Evolutionary conservation across 148 eudicot genomes (phyloP).

Genomic region (Rhododendron kiyosumense): DNA sequence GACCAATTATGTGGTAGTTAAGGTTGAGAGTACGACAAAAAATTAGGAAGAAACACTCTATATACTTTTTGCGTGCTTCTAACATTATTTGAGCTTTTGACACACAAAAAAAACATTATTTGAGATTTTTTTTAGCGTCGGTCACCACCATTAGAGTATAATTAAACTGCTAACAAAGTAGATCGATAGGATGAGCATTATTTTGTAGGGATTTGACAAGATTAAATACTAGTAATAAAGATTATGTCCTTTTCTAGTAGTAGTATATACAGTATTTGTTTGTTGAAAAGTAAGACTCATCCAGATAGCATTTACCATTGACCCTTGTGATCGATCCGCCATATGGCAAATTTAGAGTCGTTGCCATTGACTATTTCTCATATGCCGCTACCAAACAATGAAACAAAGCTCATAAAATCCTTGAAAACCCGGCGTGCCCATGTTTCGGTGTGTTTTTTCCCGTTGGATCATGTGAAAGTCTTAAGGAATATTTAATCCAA

Average conservation of each 20-base stretch:
- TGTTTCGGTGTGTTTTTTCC: too few species aligned
- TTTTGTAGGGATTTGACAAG: neutral
- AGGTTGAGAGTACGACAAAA: too few species aligned
- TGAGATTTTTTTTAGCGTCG: neutral
- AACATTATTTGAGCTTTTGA: neutral
- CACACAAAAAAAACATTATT: too few species aligned
- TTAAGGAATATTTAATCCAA: too few species aligned
- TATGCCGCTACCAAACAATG: neutral
- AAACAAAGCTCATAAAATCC: too few species aligned
- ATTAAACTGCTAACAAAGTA: neutral
- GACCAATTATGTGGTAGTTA: neutral
- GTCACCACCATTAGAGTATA: neutral
- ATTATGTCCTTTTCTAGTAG: neutral
- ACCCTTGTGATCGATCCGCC: neutral
- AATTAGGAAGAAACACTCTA: too few species aligned
- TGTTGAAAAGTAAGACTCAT: too few species aligned
- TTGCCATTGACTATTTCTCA: neutral
- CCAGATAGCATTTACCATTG: too few species aligned
- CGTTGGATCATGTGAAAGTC: too few species aligned
- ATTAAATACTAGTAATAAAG: neutral
- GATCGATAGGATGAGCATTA: neutral
- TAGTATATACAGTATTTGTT: too few species aligned
- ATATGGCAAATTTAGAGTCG: neutral
- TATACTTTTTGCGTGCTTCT: too few species aligned
- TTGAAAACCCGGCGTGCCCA: too few species aligned